Evolutionary conservation across 768 basidiomycete species (phyloP).

Genomic region (Tylopilus vinaceipallidus): DNA sequence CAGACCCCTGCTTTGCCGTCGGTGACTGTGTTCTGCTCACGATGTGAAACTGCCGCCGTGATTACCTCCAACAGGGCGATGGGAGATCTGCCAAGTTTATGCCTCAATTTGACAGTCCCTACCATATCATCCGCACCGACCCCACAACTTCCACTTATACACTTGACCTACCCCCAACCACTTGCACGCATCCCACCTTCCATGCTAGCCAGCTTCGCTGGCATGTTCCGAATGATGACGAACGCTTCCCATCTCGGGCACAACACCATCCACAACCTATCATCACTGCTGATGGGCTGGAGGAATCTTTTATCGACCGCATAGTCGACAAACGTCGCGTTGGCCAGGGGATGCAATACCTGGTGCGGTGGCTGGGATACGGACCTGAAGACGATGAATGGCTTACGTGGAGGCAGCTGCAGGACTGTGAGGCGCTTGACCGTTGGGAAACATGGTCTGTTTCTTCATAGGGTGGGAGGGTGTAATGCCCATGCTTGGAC

Average conservation of each 20-base stretch:
- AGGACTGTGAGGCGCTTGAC: conserved; percentile 6
- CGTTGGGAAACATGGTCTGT: background rate
- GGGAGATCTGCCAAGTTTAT: conserved; percentile 39
- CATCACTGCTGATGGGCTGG: background rate
- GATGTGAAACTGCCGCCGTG: background rate
- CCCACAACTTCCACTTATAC: conserved; percentile 21
- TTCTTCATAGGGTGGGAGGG: background rate
- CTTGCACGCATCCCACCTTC: conserved; percentile 27
- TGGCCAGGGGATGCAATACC: conserved; percentile 16
- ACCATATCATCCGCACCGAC: conserved; percentile 17
- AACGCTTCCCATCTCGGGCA: conserved; percentile 34
- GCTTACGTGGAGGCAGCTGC: background rate
- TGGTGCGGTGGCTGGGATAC: conserved; percentile 19
- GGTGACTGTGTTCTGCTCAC: background rate
- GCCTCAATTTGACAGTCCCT: conserved; percentile 34
- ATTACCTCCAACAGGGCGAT: background rate
- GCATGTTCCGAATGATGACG: conserved; percentile 36
- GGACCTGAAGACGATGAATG: conserved; percentile 7
- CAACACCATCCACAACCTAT: background rate
- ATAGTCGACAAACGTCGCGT: conserved; percentile 4
- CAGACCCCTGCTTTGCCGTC: background rate
- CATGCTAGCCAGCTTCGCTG: conserved; percentile 32
- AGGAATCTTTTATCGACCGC: background rate
- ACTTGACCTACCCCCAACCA: conserved; percentile 21
- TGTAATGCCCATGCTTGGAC: no score